Conservation (phyloP, 257 asterid genomes). For the Gentiana straminea region DNA sequence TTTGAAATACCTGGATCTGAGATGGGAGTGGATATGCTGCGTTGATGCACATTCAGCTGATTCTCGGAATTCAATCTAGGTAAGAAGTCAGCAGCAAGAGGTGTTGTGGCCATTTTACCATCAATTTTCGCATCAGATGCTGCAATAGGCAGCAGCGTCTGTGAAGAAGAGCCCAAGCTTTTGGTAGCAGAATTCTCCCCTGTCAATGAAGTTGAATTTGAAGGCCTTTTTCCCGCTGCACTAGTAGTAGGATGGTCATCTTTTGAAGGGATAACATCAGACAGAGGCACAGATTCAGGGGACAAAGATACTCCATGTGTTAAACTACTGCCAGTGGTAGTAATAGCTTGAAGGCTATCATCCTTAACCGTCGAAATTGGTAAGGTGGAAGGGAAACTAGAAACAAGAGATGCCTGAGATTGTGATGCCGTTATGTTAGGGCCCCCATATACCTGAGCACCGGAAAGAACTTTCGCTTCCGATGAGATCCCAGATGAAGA, state of each 20-base stretch:
- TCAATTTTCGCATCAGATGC: slow-evolving; percentile 21
- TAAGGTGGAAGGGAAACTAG: slow-evolving; percentile 21
- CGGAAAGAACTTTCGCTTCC: slow-evolving; percentile 5
- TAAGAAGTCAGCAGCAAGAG: slow-evolving; percentile 18
- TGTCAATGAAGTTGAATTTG: slow-evolving; percentile 13
- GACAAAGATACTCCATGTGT: slow-evolving; percentile 19
- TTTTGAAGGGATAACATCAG: slow-evolving; percentile 20
- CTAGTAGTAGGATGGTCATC: slow-evolving; percentile 8
- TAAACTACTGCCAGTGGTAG: slow-evolving; percentile 10
- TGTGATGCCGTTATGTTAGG: slow-evolving; percentile 27
- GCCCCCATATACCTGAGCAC: slow-evolving; percentile 26
- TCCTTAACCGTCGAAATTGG: slow-evolving; percentile 18
- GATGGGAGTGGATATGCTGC: slow-evolving; percentile 17
- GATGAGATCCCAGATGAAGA: slow-evolving; percentile 18
- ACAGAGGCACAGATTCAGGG: slow-evolving; percentile 21
- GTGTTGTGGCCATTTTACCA: slow-evolving; percentile 18
- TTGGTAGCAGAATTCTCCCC: slow-evolving; percentile 16
- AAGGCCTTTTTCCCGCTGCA: slow-evolving; percentile 6
- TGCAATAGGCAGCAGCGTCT: slow-evolving; percentile 20
- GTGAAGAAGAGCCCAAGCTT: slow-evolving; percentile 26
- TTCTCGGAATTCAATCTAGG: slow-evolving; percentile 21
- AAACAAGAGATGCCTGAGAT: slow-evolving; percentile 25
- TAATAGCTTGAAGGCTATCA: slow-evolving; percentile 19
- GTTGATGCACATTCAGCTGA: slow-evolving; percentile 21
- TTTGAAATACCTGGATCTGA: slow-evolving; percentile 3